Percentiles rank a stretch among this genome's conserved stretches.
phyloP scores from a whole-genome alignment of 331 rosid genomes.

The Phaseolus coccineus region DNA sequence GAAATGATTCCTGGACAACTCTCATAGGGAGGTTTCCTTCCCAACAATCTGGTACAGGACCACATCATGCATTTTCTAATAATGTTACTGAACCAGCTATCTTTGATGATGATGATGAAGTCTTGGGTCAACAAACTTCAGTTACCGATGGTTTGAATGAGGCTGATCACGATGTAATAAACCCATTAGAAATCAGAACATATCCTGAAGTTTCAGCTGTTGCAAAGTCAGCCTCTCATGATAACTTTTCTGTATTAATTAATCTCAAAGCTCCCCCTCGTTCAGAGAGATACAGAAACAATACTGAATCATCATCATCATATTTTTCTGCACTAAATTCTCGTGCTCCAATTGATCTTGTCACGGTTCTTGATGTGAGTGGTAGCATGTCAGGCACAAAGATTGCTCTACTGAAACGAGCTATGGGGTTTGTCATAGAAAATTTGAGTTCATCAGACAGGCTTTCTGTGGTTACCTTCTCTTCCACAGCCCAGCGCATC shows the following conservation, averaged over 20 bases:
- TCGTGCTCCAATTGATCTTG: slow-evolving; percentile 88
- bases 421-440: slow-evolving; percentile 95
- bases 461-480: slow-evolving; percentile 86
- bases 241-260: slow-evolving; percentile 59
- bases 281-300: slow-evolving; percentile 37
- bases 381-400: slow-evolving; percentile 99
- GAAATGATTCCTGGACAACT: slow-evolving; percentile 61
- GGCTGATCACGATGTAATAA: slow-evolving; percentile 42
- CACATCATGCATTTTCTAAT: slow-evolving; percentile 50
- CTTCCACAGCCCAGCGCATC: slow-evolving; percentile 85
- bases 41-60: slow-evolving; percentile 49
- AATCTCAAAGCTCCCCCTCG: slow-evolving; percentile 66
- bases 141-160: slow-evolving; percentile 40
- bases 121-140: slow-evolving; percentile 59
- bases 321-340: slow-evolving; percentile 40
- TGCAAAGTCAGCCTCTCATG: slow-evolving; percentile 48
- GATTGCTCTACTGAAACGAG: slow-evolving; percentile 87
- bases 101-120: slow-evolving; percentile 91
- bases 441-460: slow-evolving; percentile 85
- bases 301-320: slow-evolving; percentile 18
- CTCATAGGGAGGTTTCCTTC: slow-evolving; percentile 67
- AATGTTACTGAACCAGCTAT: slow-evolving; percentile 64
- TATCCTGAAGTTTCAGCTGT: slow-evolving; percentile 75
- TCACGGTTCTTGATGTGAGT: slow-evolving; percentile 94
- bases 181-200: slow-evolving; percentile 57